Percentiles rank a stretch among this genome's conserved stretches.
Evolutionary conservation across 169 alveolate genomes (phyloP).

Genomic region (Plasmodium reichenowi): DNA sequence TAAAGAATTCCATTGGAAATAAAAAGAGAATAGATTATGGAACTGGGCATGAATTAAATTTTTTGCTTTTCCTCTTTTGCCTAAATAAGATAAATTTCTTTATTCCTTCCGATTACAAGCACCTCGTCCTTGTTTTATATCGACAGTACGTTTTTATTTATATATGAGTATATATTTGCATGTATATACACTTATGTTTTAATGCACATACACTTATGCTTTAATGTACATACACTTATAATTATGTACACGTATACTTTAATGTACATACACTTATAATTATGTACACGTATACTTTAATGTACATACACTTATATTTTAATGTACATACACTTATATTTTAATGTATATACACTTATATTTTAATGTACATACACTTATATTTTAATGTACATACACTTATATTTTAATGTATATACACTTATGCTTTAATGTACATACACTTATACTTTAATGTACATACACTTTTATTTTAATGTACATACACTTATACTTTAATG

Average conservation of each 20-base stretch:
- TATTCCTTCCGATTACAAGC: constrained; percentile 56
- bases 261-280: no score
- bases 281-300: no score
- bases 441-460: neutral
- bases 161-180: neutral
- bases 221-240: no score
- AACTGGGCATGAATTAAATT: constrained; percentile 96
- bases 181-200: neutral
- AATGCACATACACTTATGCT: neutral
- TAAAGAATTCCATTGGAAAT: constrained; percentile 95
- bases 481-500: neutral
- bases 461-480: neutral
- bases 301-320: no score
- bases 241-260: no score
- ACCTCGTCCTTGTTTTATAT: constrained; percentile 79
- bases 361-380: no score
- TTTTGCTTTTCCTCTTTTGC: constrained; percentile 88
- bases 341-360: no score
- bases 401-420: neutral
- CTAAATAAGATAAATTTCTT: constrained; percentile 77
- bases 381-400: no score
- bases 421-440: neutral
- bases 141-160: constrained; percentile 47
- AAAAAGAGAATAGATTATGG: constrained; percentile 97
- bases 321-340: no score